Evolutionary conservation across 352 stramenopile species (phyloP).

Genomic region (Pelagophyceae sp.): DNA sequence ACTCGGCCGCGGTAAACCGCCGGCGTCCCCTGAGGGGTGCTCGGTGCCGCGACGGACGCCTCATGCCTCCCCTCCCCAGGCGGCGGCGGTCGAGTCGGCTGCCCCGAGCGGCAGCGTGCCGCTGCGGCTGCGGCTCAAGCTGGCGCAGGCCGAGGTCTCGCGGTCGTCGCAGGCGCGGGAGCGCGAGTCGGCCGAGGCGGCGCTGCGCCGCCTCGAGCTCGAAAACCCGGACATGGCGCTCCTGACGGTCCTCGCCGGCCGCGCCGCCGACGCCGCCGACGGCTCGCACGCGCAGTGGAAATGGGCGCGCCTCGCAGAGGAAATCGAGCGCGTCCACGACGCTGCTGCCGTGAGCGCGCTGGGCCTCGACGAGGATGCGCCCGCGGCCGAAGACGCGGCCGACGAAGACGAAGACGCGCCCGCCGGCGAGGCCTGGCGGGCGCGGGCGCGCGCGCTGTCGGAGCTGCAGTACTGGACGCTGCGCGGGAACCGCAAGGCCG

Average conservation of each 20-base stretch:
- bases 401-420: not conserved
- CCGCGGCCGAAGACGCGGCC: not conserved
- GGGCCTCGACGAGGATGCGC: not conserved
- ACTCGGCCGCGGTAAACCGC: too few species aligned
- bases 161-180: not conserved
- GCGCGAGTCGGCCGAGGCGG: not conserved
- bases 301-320: not conserved
- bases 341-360: not conserved
- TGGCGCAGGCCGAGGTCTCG: not conserved
- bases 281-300: not conserved
- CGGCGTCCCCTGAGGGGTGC: too few species aligned
- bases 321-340: not conserved
- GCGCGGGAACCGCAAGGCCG: not conserved
- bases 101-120: too few species aligned
- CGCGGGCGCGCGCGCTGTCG: not conserved
- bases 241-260: not conserved
- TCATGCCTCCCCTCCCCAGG: too few species aligned
- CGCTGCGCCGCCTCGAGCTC: not conserved
- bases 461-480: conserved; percentile 1
- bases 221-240: not conserved
- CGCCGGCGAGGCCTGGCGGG: not conserved
- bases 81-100: too few species aligned
- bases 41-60: too few species aligned
- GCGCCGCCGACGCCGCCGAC: not conserved
- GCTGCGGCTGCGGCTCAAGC: not conserved